phyloP scores from a whole-genome alignment of 129 eudicot genomes.

The Logfia minima region DNA sequence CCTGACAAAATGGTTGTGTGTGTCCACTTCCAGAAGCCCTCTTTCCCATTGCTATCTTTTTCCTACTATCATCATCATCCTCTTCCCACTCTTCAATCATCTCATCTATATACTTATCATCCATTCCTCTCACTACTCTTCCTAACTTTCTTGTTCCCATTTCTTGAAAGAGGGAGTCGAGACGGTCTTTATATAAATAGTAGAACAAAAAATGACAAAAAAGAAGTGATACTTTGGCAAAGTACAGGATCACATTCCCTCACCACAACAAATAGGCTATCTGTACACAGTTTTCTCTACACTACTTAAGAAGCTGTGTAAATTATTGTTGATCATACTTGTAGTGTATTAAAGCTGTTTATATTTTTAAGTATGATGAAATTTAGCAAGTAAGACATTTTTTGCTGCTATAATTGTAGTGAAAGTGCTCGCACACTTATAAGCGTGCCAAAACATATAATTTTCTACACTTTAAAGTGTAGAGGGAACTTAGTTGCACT shows the following conservation, averaged over 20 bases:
- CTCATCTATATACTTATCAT: slow-evolving; percentile 40
- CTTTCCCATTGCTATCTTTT: slow-evolving; percentile 45
- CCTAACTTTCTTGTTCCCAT: slow-evolving; percentile 46
- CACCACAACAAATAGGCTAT: background rate
- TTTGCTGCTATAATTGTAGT: background rate
- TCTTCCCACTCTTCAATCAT: slow-evolving; percentile 47
- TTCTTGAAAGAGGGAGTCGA: slow-evolving; percentile 11
- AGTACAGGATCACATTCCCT: slow-evolving; percentile 54
- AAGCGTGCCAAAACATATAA: too few relatives aligned
- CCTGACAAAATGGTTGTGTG: slow-evolving; percentile 61
- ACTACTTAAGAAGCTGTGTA: background rate
- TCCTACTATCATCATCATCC: slow-evolving; percentile 47
- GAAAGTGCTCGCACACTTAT: background rate
- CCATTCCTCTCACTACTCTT: slow-evolving; percentile 40
- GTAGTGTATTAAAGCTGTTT: background rate
- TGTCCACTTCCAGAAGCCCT: slow-evolving; percentile 51
- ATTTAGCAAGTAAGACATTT: background rate
- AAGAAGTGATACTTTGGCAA: slow-evolving; percentile 33
- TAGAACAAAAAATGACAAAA: background rate
- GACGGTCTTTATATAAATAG: background rate
- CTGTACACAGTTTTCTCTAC: background rate
- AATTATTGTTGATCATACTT: background rate
- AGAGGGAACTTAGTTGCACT: background rate
- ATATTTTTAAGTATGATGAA: background rate
- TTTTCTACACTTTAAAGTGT: background rate